Conservation (phyloP, 192 early-diverging fungal species). For the Umbelopsis vinacea region DNA sequence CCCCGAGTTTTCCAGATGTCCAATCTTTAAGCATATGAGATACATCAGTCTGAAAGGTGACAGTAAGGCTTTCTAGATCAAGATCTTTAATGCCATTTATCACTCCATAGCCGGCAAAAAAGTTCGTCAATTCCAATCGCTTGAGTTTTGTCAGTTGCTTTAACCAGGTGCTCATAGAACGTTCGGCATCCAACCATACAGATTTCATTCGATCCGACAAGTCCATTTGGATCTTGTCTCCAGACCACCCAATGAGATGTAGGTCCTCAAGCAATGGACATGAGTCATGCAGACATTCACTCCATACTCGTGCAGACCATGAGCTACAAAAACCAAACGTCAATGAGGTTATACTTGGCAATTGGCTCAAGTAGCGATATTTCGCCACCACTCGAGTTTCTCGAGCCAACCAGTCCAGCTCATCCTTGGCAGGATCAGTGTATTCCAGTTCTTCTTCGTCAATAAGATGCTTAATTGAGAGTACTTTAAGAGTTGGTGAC, state of each 20-base stretch:
- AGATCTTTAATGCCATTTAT: conserved; percentile 9
- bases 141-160: neutral
- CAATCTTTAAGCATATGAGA: conserved; percentile 2
- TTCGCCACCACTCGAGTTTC: conserved; percentile 14
- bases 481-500: conserved; percentile 7
- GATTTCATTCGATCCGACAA: conserved; percentile 10
- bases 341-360: conserved; percentile 9
- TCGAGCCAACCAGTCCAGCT: conserved; percentile 12
- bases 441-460: conserved; percentile 21
- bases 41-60: conserved; percentile 9
- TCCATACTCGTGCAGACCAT: conserved; percentile 14
- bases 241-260: conserved; percentile 7
- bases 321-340: conserved; percentile 17
- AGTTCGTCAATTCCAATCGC: conserved; percentile 7
- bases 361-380: conserved; percentile 2
- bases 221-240: neutral
- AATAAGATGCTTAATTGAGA: conserved; percentile 8
- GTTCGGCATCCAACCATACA: conserved; percentile 8
- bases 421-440: conserved; percentile 7
- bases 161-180: conserved; percentile 3
- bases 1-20: conserved; percentile 11
- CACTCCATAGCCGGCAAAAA: conserved; percentile 6
- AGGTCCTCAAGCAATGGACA: neutral
- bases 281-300: neutral
- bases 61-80: neutral